phyloP scores from a whole-genome alignment of 1,139 yeast species.

The Pichia terricola region DNA sequence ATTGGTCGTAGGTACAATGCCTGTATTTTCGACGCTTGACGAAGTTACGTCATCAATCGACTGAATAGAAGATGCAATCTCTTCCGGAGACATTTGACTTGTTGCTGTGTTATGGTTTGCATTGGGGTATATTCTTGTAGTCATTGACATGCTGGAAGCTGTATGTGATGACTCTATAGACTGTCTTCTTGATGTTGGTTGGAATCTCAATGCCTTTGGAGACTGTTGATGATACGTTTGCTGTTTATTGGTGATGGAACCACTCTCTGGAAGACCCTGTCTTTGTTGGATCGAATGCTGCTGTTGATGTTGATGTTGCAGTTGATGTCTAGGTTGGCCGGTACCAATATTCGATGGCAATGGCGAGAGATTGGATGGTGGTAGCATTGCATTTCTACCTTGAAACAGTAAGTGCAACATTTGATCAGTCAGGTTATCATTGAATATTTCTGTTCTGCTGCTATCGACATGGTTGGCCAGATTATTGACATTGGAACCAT shows the following conservation, averaged over 20 bases:
- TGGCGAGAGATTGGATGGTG: not conserved
- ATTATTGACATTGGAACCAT: not conserved
- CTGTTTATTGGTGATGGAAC: not conserved
- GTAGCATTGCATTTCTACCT: constrained; percentile 24
- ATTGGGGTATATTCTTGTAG: not conserved
- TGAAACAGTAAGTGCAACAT: constrained; percentile 47
- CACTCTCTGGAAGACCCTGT: not conserved
- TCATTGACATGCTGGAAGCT: not conserved
- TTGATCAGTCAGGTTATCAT: constrained; percentile 28
- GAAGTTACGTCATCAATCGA: constrained; percentile 5
- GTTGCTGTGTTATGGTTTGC: too few relatives aligned
- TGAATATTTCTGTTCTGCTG: constrained; percentile 3
- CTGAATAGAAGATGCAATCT: constrained; percentile 3
- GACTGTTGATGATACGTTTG: too few relatives aligned
- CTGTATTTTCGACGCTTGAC: constrained; percentile 6
- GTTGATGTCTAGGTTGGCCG: too few relatives aligned
- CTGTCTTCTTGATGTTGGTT: not conserved
- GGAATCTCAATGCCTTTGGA: not conserved
- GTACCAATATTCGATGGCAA: too few relatives aligned
- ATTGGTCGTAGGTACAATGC: constrained; percentile 10
- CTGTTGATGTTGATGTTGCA: too few relatives aligned
- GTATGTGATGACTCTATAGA: constrained; percentile 1
- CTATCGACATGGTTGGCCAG: too few relatives aligned
- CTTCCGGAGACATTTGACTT: constrained; percentile 5
- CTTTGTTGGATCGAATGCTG: too few relatives aligned